Conservation (phyloP, 768 basidiomycete species). For the Bullera alba region DNA sequence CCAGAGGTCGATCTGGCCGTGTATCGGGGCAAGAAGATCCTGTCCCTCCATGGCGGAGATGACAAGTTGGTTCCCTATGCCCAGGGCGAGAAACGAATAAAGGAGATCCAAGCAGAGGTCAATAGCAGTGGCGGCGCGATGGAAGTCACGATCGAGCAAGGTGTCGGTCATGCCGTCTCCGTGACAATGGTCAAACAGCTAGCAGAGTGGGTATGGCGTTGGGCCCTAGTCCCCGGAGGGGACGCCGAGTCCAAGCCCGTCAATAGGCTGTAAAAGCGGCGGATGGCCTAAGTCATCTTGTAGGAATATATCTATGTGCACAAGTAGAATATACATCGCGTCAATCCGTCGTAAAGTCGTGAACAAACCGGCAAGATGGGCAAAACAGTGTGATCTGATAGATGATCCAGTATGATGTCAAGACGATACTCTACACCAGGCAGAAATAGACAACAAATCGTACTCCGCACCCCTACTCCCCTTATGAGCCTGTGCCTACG, state of each 20-base stretch:
- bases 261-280: no score
- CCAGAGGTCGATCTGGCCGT: constrained; percentile 48
- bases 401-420: no score
- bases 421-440: neutral
- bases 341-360: no score
- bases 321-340: no score
- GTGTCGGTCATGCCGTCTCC: constrained; percentile 61
- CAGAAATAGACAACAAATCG: neutral
- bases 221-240: constrained; percentile 17
- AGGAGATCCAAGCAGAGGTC: constrained; percentile 44
- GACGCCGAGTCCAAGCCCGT: neutral
- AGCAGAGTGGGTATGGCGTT: constrained; percentile 42
- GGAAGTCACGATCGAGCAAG: constrained; percentile 54
- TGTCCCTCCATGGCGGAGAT: constrained; percentile 61
- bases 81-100: constrained; percentile 56
- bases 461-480: no score
- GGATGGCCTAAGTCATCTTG: no score
- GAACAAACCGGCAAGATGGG: no score
- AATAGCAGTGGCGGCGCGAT: constrained; percentile 55
- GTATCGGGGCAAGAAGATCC: constrained; percentile 64
- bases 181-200: constrained; percentile 55
- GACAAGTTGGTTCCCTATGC: constrained; percentile 65
- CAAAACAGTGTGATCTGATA: no score
- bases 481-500: no score
- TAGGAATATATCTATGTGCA: no score